phyloP scores from a whole-genome alignment of 2,329 filamentous ascomycete genomes.

The Chaetomiaceae sp. region DNA sequence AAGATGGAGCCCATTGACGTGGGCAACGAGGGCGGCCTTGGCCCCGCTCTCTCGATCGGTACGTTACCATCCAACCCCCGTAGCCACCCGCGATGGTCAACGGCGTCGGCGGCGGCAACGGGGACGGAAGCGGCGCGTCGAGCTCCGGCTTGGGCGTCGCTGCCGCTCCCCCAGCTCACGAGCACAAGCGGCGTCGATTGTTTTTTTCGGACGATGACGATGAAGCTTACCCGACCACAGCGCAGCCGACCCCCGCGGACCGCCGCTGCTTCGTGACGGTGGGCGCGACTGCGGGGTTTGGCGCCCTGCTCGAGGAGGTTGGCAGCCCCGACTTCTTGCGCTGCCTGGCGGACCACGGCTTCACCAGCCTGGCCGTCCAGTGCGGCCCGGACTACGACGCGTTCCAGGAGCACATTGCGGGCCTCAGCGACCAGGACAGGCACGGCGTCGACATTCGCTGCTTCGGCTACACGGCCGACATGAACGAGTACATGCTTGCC shows the following conservation, averaged over 20 bases:
- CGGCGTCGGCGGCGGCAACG: not conserved
- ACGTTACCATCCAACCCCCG: no score
- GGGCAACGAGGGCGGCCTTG: not conserved
- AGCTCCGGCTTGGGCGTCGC: not conserved
- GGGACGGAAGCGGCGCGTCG: not conserved
- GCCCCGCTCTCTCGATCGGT: not conserved
- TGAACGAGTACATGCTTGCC: slow-evolving; percentile 52
- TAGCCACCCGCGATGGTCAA: not conserved
- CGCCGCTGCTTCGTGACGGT: slow-evolving; percentile 74
- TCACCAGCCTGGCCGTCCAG: slow-evolving; percentile 52
- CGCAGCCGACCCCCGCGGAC: not conserved
- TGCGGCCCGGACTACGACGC: slow-evolving; percentile 25
- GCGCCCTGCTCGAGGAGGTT: slow-evolving; percentile 59
- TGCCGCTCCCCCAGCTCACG: not conserved
- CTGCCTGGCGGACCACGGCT: slow-evolving; percentile 52
- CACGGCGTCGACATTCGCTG: slow-evolving; percentile 48
- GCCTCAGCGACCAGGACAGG: slow-evolving; percentile 20
- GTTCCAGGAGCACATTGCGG: slow-evolving; percentile 35
- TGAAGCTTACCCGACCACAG: not conserved
- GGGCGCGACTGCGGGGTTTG: slow-evolving; percentile 84
- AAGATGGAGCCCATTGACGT: not conserved
- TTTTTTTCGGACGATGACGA: not conserved
- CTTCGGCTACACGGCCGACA: slow-evolving; percentile 61
- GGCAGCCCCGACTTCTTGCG: slow-evolving; percentile 57
- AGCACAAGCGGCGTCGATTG: slow-evolving; percentile 3